Evolutionary conservation across 352 stramenopile species (phyloP), one percentile per base, ranked within the genome.

Genomic region (Pythium plurisporium): DNA sequence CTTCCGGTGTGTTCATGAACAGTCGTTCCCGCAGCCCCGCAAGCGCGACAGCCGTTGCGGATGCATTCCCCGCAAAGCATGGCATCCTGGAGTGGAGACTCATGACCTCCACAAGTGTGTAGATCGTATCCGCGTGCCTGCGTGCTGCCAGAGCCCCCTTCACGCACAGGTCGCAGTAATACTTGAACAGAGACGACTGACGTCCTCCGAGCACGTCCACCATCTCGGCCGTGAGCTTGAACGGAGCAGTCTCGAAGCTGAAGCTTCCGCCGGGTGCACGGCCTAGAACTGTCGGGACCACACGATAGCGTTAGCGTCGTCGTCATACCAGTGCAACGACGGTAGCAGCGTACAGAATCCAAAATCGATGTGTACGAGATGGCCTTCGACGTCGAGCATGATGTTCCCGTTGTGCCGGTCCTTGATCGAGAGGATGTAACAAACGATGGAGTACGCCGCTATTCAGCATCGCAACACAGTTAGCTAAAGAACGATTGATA

Each of bases 391-490:
- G 64, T 99, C 96, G 46, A 99, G 92, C 84, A 99, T 96, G 55
- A 99, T 98, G 69, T 99, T 99, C 37, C 96, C 97, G 67, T 99
- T 99, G 82, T 99, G 97, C 7, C 96, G 86, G 71, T 99, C 97
- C 65, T 99, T 99, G 67, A 99, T 87, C 14, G 92, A 90, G 15
- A 99, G 76, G 30, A 99, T 84, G 72, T 99, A 99, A 56, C 87
- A 98, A 26, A 99, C 90, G 27, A 99, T 87, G 23, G 93, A 98
- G 73, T 99, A 99, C 34, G 89, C 97, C 20, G 95, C 97, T 79
- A 91, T 48, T 63, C 38, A 89, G 67, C 65, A 43, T 36, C 75
- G 63, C 56, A 94, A 83, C 41, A 9, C 26, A 34, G 4, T 25
- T 37, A 33, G 12, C 26, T 3, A 19, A 15, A 41, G 17, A 12